Evolutionary conservation across 1,284 basidiomycete genomes (phyloP).

Genomic region (Irpex sp.): DNA sequence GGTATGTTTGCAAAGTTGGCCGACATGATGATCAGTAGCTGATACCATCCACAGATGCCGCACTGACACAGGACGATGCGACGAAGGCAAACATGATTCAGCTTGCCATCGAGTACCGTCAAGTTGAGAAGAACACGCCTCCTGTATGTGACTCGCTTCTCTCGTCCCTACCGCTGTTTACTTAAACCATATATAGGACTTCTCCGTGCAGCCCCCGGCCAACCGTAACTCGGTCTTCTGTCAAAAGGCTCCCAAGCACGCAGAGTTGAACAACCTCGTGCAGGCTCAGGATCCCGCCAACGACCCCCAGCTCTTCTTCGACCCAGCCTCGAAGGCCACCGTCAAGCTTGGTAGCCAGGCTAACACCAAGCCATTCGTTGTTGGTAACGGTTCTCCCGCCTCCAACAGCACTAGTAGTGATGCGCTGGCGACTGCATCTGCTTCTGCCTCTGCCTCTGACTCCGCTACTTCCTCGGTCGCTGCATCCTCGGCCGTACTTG

Average conservation of each 20-base stretch:
- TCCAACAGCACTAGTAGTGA: conserved; percentile 11
- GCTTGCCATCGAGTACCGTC: conserved; percentile 52
- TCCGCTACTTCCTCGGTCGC: conserved; percentile 20
- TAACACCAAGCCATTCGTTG: conserved; percentile 47
- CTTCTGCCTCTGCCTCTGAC: conserved; percentile 9
- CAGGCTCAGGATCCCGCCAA: conserved; percentile 40
- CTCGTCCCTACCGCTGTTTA: neutral
- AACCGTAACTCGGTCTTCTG: conserved; percentile 40
- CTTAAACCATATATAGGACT: conserved; percentile 37
- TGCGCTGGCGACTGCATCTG: neutral
- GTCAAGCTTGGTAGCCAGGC: conserved; percentile 48
- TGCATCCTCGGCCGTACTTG: conserved; percentile 16
- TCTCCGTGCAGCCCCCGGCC: conserved; percentile 47
- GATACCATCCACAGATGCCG: conserved; percentile 36
- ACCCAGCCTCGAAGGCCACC: conserved; percentile 41
- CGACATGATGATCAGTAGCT: neutral
- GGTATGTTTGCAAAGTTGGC: conserved; percentile 29
- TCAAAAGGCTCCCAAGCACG: conserved; percentile 35
- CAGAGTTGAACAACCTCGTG: conserved; percentile 35
- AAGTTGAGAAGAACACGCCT: conserved; percentile 62
- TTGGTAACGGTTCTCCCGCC: conserved; percentile 21
- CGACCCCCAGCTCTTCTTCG: conserved; percentile 49
- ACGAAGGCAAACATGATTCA: conserved; percentile 52
- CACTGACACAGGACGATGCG: conserved; percentile 47
- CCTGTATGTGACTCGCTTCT: conserved; percentile 35